Conservation (phyloP, 2,329 filamentous ascomycete species). For the Ophiocordyceps camponoti-rufipedis region DNA sequence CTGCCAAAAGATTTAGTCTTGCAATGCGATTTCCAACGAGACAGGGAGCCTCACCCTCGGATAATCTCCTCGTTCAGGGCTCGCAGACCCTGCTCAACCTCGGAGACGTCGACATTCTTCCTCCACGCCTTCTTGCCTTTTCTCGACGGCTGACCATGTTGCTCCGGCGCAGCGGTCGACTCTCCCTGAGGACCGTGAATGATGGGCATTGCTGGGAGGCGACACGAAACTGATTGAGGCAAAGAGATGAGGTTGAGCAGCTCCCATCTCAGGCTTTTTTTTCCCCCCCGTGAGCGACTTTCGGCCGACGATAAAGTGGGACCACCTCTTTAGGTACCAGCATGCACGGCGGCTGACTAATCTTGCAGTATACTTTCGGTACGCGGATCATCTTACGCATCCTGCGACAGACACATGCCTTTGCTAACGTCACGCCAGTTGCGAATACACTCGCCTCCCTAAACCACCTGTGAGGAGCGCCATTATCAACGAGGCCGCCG, state of each 20-base stretch:
- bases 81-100: slow-evolving; percentile 68
- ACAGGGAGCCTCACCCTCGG: slow-evolving; percentile 43
- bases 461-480: background rate
- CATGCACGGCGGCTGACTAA: background rate
- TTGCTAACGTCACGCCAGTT: background rate
- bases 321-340: no score
- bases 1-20: slow-evolving; percentile 24
- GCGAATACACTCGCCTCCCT: background rate
- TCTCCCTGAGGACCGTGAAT: slow-evolving; percentile 25
- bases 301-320: no score
- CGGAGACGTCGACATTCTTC: slow-evolving; percentile 89
- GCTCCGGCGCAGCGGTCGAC: slow-evolving; percentile 47
- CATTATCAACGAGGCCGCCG: background rate
- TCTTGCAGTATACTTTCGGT: background rate
- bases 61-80: slow-evolving; percentile 80
- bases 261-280: background rate
- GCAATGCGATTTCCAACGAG: no score
- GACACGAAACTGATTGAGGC: no score
- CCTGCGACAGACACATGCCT: background rate
- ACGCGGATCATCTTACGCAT: background rate
- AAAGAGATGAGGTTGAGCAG: no score
- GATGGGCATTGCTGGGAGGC: slow-evolving; percentile 27
- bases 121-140: slow-evolving; percentile 99
- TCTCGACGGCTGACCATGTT: slow-evolving; percentile 74
- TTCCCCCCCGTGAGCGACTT: background rate